A percentile compares a stretch with the other conserved stretches of the same genome.
These are phyloP conservation scores for Cicer cuneatum DNA, from an alignment of 306 rosid species.

Conservation along the genomic window DNA sequence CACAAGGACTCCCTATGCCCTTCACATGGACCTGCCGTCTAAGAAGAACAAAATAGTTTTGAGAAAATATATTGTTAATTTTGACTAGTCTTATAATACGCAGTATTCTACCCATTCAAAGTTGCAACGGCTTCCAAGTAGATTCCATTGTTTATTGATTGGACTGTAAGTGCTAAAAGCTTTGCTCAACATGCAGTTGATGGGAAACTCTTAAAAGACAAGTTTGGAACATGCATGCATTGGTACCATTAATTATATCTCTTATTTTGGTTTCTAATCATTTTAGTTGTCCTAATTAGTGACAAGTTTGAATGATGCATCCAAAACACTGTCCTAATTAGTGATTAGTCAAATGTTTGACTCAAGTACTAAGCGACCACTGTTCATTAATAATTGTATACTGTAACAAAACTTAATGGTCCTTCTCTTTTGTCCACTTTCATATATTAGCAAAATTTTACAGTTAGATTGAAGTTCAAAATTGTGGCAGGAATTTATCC, in stretches of 20 bases:
- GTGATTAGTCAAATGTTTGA: constrained; percentile 15
- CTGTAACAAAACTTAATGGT: background rate
- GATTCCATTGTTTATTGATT: background rate
- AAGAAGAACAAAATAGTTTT: background rate
- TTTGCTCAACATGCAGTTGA: background rate
- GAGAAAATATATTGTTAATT: background rate
- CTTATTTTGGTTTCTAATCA: background rate
- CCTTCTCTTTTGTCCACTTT: background rate
- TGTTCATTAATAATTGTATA: background rate
- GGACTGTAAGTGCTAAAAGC: no score
- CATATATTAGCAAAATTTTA: background rate
- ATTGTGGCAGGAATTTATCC: background rate
- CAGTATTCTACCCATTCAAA: background rate
- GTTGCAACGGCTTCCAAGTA: background rate
- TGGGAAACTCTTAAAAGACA: background rate
- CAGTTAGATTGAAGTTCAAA: background rate
- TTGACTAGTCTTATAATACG: background rate
- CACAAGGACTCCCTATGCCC: background rate
- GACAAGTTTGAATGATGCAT: background rate
- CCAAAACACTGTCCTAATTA: constrained; percentile 3
- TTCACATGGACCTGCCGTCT: constrained; percentile 10
- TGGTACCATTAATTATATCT: background rate
- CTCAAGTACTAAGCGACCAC: background rate
- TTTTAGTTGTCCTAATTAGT: background rate
- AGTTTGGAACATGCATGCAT: background rate